Base-by-base conservation (phyloP, 2,329 filamentous ascomycete genomes). In the Aureobasidium sp. region DNA sequence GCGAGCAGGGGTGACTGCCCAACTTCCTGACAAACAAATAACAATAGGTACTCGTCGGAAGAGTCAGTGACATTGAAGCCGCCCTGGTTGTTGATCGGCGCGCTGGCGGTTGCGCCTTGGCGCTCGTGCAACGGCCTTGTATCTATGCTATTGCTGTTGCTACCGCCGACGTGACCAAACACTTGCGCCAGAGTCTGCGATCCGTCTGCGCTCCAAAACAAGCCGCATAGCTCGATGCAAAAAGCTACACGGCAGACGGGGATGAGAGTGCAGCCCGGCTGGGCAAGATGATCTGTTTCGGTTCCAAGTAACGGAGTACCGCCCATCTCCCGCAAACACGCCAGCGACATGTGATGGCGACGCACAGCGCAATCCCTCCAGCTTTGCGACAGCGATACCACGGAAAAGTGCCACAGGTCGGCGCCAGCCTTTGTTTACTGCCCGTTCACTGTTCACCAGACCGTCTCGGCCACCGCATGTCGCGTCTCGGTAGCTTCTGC, bases 71-170 rank as follows among this genome's bases (percentile, higher is more conserved):
- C 34, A 60, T 60, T 45, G 44, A 60, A 34, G 34, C 39, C 45
- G 57, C 45, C 31, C 22, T 42, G 11, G 51, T 51, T 49, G 22
- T 49, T 60, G 44, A 60, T 51, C 57, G 25, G 44, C 44, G 44
- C 53, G 57, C 57, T 41, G 57, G 57, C 57, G 29, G 42, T 60
- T 51, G 36, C 15, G 57, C 34, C 57, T 60, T 60, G 57, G 57
- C 57, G 37, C 57, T 60, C 22, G 44, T 42, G 45, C 29, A 60
- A 60, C 57, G 57, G 57, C 51, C 20, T 48, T 17, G 27, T 47
- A 47, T 37, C 20, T 57, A 44, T 58, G 55, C 29, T 48, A 39
- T 27, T 58, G 22, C 27, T n/a, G 36, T 31, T 41, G 22, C 49
- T 51, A 9, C 22, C 17, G 20, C 9, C 25, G 36, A 42, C 52